Conservation (phyloP, 257 asterid species). For the Striga asiatica region DNA sequence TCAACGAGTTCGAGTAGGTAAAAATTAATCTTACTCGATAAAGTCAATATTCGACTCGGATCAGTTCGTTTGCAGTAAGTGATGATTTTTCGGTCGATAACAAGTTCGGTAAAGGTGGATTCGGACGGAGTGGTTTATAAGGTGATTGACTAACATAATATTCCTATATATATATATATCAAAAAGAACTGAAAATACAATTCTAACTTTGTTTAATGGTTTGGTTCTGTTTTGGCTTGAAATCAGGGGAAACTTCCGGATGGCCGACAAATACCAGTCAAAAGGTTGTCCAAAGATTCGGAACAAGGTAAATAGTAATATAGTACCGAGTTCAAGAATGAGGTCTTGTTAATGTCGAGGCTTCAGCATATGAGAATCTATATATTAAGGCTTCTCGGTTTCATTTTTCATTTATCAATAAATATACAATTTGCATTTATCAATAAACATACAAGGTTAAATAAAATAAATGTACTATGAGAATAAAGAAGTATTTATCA, state of each 20-base stretch:
- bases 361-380: constrained; percentile 29
- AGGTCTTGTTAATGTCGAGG: constrained; percentile 17
- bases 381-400: constrained; percentile 25
- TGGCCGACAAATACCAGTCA: constrained; percentile 24
- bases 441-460: no score
- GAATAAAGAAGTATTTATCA: no score
- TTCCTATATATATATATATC: no score
- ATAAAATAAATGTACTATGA: no score
- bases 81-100: constrained; percentile 19
- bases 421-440: no score
- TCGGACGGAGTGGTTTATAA: constrained; percentile 26
- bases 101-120: constrained; percentile 33
- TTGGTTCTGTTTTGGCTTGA: neutral
- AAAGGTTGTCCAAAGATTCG: constrained; percentile 19
- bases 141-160: constrained; percentile 19
- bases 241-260: neutral
- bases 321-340: constrained; percentile 31
- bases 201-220: no score
- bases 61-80: no score
- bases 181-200: no score
- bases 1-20: no score
- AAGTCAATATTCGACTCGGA: no score
- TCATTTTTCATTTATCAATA: no score
- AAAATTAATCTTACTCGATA: no score
- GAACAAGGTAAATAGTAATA: constrained; percentile 13